Base-by-base conservation (phyloP, 2,329 filamentous ascomycete species). In the Trichophyton equinum region DNA sequence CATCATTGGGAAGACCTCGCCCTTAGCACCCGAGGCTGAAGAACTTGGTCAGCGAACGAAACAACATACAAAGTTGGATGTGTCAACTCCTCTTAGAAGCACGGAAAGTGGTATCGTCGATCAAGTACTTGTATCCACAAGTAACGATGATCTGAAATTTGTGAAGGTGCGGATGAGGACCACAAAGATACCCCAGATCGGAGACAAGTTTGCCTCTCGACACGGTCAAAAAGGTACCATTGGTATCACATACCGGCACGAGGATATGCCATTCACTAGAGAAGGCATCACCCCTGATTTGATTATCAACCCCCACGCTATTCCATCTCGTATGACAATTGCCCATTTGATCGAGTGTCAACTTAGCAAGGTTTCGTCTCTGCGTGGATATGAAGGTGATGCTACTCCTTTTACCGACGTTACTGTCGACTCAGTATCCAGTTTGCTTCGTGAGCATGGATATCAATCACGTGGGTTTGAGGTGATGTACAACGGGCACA, bases 271-370 rank as follows among this genome's bases (percentile, higher is more conserved):
- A 0, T 99, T 99, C 75, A 94, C 90, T 2, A 81, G 85, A 42
- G 90, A 97, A 72, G 94, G 95, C 68, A 83, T 99, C 59, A 88
- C 87, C 0, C 94, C 95, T 0, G 95, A 99, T 75, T 82, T 99
- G 65, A 96, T 99, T 75, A 97, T 99, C 81, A 99, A 99, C 75
- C 94, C 94, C 0, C 94, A 99, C 81, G 95, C 94, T 72, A 99
- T 99, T 82, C 94, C 94, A 0, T 99, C 94, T 60, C 94, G 94
- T 84, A 99, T 99, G 94, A 99, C 95, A 2, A 99, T 99, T 85
- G 94, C 94, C 69, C 94, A 99, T 81, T 91, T 99, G 83, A 95
- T 99, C 73, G 94, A 99, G 80, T 99, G 94, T 82, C 82, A 97
- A 67, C 83, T 99, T 61, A 95, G 90, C 73, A 99, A 99, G 74